phyloP scores from a whole-genome alignment of 345 rosid species.

The Gossypium mustelinum region DNA sequence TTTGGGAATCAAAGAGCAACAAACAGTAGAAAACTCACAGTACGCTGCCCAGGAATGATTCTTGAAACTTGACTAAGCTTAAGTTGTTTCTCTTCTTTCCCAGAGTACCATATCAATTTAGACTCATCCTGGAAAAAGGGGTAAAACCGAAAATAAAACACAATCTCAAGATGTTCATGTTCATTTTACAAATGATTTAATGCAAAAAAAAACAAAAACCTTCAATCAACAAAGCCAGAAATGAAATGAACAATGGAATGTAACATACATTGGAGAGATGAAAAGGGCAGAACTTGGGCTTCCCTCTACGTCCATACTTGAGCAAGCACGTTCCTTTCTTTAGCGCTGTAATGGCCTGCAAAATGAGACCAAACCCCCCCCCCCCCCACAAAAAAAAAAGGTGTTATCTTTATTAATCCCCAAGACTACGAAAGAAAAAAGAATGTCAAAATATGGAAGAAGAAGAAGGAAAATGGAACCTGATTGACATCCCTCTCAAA shows the following conservation, averaged over 20 bases:
- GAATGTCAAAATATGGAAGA: not conserved
- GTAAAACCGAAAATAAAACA: too few species aligned
- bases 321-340: conserved; percentile 80
- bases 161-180: too few species aligned
- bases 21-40: conserved; percentile 52
- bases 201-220: too few species aligned
- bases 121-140: conserved; percentile 65
- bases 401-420: not conserved
- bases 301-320: conserved; percentile 90
- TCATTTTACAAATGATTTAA: too few species aligned
- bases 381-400: not conserved
- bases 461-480: conserved; percentile 31
- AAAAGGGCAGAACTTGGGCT: conserved; percentile 88
- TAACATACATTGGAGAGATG: conserved; percentile 66
- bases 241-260: not conserved
- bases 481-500: conserved; percentile 79
- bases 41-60: conserved; percentile 92
- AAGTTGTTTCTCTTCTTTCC: conserved; percentile 72
- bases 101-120: conserved; percentile 86
- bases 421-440: not conserved
- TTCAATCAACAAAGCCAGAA: too few species aligned
- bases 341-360: conserved; percentile 69
- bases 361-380: not conserved
- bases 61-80: conserved; percentile 60
- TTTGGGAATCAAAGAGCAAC: not conserved